Percentiles rank a stretch among this genome's conserved stretches.
Conservation (phyloP, 2,329 filamentous ascomycete genomes). For the Pleoardoris graminearum region DNA sequence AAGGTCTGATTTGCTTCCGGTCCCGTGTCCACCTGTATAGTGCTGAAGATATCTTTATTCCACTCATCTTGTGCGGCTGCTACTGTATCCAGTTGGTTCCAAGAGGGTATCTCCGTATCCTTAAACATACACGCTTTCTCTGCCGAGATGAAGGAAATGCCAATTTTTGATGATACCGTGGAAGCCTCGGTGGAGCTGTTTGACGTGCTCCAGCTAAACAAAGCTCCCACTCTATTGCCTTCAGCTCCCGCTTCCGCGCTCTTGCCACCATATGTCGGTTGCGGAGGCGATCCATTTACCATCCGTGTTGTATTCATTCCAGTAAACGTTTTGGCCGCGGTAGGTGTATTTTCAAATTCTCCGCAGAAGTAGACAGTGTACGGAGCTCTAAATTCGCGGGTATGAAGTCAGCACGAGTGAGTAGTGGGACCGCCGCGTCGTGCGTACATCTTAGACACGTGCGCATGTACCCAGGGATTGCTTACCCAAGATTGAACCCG, state of each 20-base stretch:
- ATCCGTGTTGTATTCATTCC: conserved; percentile 39
- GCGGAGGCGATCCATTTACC: conserved; percentile 14
- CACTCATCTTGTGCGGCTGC: conserved; percentile 46
- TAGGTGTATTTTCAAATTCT: conserved; percentile 29
- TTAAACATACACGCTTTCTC: conserved; percentile 53
- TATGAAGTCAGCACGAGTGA: no score
- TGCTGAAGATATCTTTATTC: conserved; percentile 58
- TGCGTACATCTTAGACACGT: no score
- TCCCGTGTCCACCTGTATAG: conserved; percentile 59
- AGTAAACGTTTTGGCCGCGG: conserved; percentile 53
- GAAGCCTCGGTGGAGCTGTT: conserved; percentile 35
- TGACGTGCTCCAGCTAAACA: conserved; percentile 51
- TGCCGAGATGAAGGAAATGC: conserved; percentile 54
- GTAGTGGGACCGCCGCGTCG: no score
- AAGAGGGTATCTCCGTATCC: conserved; percentile 48
- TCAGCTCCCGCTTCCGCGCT: conserved; percentile 12
- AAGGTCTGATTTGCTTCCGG: conserved; percentile 56
- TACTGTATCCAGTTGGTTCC: conserved; percentile 46
- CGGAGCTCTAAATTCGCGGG: no score
- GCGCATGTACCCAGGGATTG: no score
- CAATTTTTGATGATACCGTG: conserved; percentile 52
- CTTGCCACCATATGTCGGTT: conserved; percentile 17
- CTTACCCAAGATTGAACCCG: conserved; percentile 42
- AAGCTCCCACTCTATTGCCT: conserved; percentile 53
- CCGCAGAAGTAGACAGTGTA: conserved; percentile 36